Evolutionary conservation across 805 yeast species (phyloP).

Genomic region (Isabelozyma pseudorhagii): DNA sequence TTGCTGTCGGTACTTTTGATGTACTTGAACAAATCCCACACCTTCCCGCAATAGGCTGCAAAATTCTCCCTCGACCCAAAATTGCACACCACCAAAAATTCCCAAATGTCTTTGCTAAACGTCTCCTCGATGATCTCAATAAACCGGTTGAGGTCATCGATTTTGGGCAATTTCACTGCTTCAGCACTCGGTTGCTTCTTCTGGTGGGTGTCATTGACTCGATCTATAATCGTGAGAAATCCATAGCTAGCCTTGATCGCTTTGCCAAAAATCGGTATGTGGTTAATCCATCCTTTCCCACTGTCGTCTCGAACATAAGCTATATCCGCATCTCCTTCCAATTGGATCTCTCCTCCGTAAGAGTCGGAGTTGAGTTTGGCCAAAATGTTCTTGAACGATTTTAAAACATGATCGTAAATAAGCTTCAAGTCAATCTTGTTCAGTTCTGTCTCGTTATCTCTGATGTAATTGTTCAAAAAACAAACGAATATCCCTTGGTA

Average conservation of each 20-base stretch:
- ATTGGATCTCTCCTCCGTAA: neutral
- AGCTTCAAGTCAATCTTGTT: slow-evolving; percentile 9
- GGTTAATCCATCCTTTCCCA: neutral
- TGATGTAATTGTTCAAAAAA: slow-evolving; percentile 10
- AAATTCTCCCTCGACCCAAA: slow-evolving; percentile 25
- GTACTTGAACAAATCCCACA: slow-evolving; percentile 20
- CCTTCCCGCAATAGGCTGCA: slow-evolving; percentile 15
- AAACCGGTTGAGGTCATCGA: neutral
- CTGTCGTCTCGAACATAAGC: neutral
- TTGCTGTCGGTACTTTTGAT: slow-evolving; percentile 7
- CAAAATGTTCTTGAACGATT: slow-evolving; percentile 10
- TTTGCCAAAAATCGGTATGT: neutral
- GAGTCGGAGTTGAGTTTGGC: slow-evolving; percentile 6
- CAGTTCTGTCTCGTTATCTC: neutral
- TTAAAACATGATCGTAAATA: slow-evolving; percentile 6
- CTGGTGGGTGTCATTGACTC: neutral
- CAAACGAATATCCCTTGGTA: slow-evolving; percentile 17
- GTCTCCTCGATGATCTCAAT: neutral
- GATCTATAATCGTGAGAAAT: neutral
- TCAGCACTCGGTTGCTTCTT: neutral
- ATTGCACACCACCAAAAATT: slow-evolving; percentile 14
- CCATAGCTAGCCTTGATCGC: neutral
- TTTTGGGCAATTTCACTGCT: neutral
- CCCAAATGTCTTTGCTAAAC: slow-evolving; percentile 4
- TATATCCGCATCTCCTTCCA: neutral